Percentiles rank a stretch among this genome's conserved stretches.
Evolutionary conservation across 2,329 filamentous ascomycete species (phyloP).

Genomic region (Monosporascus cannonballus): DNA sequence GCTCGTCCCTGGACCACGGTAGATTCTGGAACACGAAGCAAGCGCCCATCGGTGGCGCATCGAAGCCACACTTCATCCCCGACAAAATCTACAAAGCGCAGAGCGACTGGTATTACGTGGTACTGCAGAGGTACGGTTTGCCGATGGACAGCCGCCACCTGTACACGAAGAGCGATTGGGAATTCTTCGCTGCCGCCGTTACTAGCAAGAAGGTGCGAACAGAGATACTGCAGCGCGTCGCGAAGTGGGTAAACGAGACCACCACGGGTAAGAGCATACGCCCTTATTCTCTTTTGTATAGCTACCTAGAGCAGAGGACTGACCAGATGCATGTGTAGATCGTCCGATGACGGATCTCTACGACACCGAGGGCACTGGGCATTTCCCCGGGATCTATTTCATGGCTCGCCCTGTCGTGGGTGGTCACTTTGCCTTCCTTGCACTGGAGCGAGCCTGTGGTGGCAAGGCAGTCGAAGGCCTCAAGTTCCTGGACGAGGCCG

Average conservation of each 20-base stretch:
- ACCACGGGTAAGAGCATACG: constrained; percentile 45
- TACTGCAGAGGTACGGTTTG: constrained; percentile 75
- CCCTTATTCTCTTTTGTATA: background rate
- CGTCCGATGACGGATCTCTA: constrained; percentile 77
- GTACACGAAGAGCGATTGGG: constrained; percentile 88
- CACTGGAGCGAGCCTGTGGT: constrained; percentile 73
- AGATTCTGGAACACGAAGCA: constrained; percentile 17
- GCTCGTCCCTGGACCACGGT: constrained; percentile 12
- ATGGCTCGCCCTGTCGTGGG: constrained; percentile 79
- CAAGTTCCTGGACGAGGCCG: constrained; percentile 37
- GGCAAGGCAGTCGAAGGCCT: constrained; percentile 58
- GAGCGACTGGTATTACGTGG: constrained; percentile 72
- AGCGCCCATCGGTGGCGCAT: constrained; percentile 7
- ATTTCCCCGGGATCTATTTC: constrained; percentile 69
- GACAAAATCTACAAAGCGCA: constrained; percentile 71
- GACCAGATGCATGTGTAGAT: constrained; percentile 35
- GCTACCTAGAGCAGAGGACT: constrained; percentile 8
- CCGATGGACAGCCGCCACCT: constrained; percentile 77
- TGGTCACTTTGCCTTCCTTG: constrained; percentile 79
- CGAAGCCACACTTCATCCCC: constrained; percentile 55
- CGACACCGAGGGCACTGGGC: constrained; percentile 70
- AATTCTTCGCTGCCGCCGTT: constrained; percentile 81
- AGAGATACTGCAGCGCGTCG: constrained; percentile 68
- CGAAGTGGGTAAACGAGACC: constrained; percentile 80
- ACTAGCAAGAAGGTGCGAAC: constrained; percentile 60